Evolutionary conservation across 1,139 yeast species (phyloP), one percentile per base, ranked within the genome.

Genomic region (Eremothecium coryli): DNA sequence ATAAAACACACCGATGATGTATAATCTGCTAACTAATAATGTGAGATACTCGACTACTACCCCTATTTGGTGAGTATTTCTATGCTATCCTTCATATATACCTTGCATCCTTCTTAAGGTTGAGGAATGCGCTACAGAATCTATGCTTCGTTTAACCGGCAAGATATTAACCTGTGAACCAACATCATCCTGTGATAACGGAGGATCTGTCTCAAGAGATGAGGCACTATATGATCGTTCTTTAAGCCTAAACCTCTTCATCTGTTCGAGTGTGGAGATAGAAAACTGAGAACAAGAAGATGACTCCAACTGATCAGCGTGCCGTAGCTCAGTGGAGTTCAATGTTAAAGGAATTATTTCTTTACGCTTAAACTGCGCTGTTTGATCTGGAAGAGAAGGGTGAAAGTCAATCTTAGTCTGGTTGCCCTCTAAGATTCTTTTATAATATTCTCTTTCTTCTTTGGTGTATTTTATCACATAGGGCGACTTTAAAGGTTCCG

Each of bases 401-500:
- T 34, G 23, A 26, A 38, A 38, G 13, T 33, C 35, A 15, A 52
- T 40, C 26, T 36, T 41, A 10, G 37, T 29, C 6, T 42, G 42
- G 7, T 29, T 36, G 4, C 32, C 24, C 15, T 29, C 27, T 17
- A 39, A 33, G 26, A 37, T 27, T 10, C 38, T 34, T 16, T 41
- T 42, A 52, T 52, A 48, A 5, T 14, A n/a, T 9, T 31, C 33
- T 29, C 44, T 44, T 32, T 55, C 60, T 5, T 36, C 33, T 13
- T 27, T 29, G 1, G 51, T 35, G 5, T 44, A 31, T 39, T 39
- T 42, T 10, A 52, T 42, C 2, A 55, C 38, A 34, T 48, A 52
- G 3, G 60, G 54, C 4, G 40, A 39, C 29, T 42, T 41, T 12
- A 54, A 32, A 4, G 60, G 60, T 30, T 55, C 57, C 4, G 55